phyloP scores from a whole-genome alignment of 2,329 filamentous ascomycete species.

The Colletotrichum sansevieriae region DNA sequence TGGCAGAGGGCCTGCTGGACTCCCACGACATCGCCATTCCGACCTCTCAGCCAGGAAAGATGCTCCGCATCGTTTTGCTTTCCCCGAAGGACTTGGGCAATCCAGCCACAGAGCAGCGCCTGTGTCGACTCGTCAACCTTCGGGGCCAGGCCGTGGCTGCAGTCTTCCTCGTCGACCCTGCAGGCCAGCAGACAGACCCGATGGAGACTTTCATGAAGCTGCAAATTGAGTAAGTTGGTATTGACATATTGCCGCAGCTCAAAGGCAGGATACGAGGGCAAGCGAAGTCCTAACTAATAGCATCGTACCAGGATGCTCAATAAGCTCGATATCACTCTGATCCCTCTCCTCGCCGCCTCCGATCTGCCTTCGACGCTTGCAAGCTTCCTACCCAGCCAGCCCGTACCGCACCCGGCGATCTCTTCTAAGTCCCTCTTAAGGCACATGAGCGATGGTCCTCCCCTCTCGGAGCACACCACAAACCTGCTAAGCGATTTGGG shows the following conservation, averaged over 20 bases:
- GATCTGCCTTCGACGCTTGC: conserved; percentile 55
- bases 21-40: conserved; percentile 61
- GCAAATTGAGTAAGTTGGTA: conserved; percentile 56
- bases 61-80: conserved; percentile 57
- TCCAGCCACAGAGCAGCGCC: conserved; percentile 48
- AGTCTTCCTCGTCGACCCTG: conserved; percentile 57
- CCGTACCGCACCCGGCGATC: conserved; percentile 4
- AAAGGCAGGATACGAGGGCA: background rate
- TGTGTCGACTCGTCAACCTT: conserved; percentile 57
- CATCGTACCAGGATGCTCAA: conserved; percentile 49
- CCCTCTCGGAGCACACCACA: conserved; percentile 45
- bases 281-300: background rate
- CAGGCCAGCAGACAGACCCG: conserved; percentile 39
- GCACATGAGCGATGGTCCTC: conserved; percentile 43
- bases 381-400: conserved; percentile 52
- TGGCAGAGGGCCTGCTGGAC: conserved; percentile 55
- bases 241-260: background rate
- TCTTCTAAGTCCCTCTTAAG: background rate
- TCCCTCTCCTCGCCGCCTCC: conserved; percentile 56
- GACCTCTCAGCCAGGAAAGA: conserved; percentile 43
- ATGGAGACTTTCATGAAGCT: conserved; percentile 56
- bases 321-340: conserved; percentile 53
- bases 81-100: conserved; percentile 53
- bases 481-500: conserved; percentile 49
- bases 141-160: conserved; percentile 57